Percentiles rank a stretch among this genome's conserved stretches.
phyloP scores from a whole-genome alignment of 768 basidiomycete species.

The Tricholoma hemisulphureum region DNA sequence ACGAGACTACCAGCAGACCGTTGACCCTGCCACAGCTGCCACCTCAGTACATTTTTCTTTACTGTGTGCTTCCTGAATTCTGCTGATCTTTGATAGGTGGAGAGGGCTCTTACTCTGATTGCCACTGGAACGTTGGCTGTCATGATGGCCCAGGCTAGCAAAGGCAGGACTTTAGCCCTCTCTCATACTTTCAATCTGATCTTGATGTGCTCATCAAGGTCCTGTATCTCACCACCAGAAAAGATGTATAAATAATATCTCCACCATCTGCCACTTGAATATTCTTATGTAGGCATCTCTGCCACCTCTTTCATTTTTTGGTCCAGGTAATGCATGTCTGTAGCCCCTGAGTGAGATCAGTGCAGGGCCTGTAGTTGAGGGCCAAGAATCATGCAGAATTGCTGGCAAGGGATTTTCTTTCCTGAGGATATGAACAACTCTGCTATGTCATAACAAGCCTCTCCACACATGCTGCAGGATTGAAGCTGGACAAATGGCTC shows the following conservation, averaged over 20 bases:
- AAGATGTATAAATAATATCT: conserved; percentile 24
- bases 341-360: conserved; percentile 20
- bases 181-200: no score
- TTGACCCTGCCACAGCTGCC: no score
- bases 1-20: no score
- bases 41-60: no score
- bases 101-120: no score
- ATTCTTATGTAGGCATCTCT: conserved; percentile 11
- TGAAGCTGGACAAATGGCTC: conserved; percentile 15
- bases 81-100: no score
- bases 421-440: neutral
- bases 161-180: no score
- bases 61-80: no score
- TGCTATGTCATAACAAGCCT: conserved; percentile 22
- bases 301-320: conserved; percentile 14
- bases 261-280: neutral
- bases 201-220: conserved; percentile 12
- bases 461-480: conserved; percentile 23
- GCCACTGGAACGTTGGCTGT: no score
- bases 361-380: conserved; percentile 41
- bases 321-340: conserved; percentile 25
- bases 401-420: conserved; percentile 17
- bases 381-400: conserved; percentile 41
- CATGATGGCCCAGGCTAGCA: no score
- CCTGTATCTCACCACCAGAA: conserved; percentile 28